Evolutionary conservation across 139 green algal genomes (phyloP).

Genomic region (Chlorella vulgaris): DNA sequence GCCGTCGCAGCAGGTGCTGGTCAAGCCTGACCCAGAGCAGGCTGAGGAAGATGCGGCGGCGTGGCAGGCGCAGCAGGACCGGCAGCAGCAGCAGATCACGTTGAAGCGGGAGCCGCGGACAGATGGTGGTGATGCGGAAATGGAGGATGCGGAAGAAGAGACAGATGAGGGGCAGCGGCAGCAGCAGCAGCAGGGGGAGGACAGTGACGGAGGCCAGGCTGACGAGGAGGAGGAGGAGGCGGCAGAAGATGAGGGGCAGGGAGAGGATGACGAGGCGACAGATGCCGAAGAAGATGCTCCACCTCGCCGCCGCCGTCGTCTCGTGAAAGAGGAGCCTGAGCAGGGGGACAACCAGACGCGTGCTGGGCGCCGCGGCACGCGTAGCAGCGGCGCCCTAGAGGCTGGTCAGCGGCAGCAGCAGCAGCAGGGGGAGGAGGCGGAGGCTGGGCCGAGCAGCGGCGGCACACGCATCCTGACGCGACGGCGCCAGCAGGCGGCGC

Average conservation of each 20-base stretch:
- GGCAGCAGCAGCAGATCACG: not conserved
- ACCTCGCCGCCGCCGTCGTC: not conserved
- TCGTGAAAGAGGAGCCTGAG: not conserved
- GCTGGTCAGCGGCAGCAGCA: not conserved
- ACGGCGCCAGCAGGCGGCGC: not conserved
- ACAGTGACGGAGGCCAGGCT: too few species aligned
- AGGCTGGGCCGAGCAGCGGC: not conserved
- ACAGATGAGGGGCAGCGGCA: not conserved
- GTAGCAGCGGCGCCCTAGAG: not conserved
- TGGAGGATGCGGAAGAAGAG: conserved; percentile 12
- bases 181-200: not conserved
- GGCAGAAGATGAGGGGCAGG: not conserved
- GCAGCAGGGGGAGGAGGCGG: not conserved
- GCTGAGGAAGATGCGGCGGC: not conserved
- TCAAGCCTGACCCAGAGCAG: not conserved
- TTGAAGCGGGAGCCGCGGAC: not conserved
- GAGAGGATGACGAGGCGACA: not conserved
- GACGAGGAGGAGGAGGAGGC: not conserved
- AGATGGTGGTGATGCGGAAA: not conserved
- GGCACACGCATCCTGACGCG: conserved; percentile 3
- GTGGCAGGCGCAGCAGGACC: not conserved
- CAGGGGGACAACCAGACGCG: not conserved
- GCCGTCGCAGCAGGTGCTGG: not conserved
- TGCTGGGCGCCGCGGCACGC: not conserved
- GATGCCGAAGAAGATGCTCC: not conserved